Percentiles rank a stretch among this genome's conserved stretches.
These are phyloP conservation scores for Boletus fagicola DNA, from an alignment of 768 basidiomycete species.

Conservation along the genomic window DNA sequence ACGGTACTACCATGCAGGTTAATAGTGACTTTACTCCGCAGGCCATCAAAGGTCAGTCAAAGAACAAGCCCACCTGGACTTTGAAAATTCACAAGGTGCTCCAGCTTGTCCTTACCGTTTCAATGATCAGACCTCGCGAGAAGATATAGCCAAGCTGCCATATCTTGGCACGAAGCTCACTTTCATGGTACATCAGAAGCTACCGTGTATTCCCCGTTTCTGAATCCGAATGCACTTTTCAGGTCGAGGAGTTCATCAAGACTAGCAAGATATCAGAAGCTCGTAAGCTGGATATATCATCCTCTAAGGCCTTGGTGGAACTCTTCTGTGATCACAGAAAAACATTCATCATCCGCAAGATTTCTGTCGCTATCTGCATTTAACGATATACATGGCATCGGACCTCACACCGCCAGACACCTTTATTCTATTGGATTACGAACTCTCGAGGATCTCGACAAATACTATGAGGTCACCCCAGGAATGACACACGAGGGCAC, in stretches of 20 bases:
- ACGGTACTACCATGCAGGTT: background rate
- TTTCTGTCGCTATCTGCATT: constrained; percentile 59
- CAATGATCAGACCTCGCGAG: constrained; percentile 35
- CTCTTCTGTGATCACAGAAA: constrained; percentile 37
- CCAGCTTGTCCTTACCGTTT: constrained; percentile 51
- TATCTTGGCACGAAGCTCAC: constrained; percentile 50
- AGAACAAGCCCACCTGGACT: background rate
- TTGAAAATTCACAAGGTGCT: background rate
- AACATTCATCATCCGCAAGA: constrained; percentile 46
- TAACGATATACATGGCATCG: constrained; percentile 68
- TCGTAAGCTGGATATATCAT: constrained; percentile 32
- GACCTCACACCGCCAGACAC: constrained; percentile 62
- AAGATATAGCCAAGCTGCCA: constrained; percentile 44
- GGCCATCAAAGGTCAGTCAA: constrained; percentile 46
- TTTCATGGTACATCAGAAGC: constrained; percentile 41
- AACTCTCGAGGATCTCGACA: constrained; percentile 65
- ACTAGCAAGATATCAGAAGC: constrained; percentile 59
- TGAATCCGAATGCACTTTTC: background rate
- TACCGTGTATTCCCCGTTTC: background rate
- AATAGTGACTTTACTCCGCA: constrained; percentile 19
- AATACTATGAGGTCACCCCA: constrained; percentile 46
- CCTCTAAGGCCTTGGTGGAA: background rate
- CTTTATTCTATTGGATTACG: constrained; percentile 67
- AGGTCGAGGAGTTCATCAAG: constrained; percentile 65
- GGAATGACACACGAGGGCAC: constrained; percentile 37